phyloP scores from a whole-genome alignment of 345 rosid species.

The Chamaenerion angustifolium region DNA sequence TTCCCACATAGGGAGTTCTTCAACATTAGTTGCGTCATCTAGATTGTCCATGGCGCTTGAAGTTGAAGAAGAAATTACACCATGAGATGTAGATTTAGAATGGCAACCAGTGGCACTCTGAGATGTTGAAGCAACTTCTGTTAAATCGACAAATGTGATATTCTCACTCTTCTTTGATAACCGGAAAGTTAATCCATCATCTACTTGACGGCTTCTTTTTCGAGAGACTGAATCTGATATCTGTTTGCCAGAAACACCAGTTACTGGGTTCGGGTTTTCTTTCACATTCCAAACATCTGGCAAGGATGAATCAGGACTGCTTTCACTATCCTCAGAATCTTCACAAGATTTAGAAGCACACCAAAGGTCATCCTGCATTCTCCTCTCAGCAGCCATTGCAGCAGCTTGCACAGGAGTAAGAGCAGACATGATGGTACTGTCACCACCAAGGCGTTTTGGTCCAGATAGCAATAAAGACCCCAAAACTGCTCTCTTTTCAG shows the following conservation, averaged over 20 bases:
- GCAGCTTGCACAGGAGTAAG: constrained; percentile 90
- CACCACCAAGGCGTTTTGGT: constrained; percentile 76
- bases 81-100: not conserved
- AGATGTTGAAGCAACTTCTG: constrained; percentile 10
- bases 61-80: constrained; percentile 11
- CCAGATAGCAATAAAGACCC: constrained; percentile 58
- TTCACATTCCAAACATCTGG: constrained; percentile 12
- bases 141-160: constrained; percentile 10
- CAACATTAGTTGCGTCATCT: constrained; percentile 11
- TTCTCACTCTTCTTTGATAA: constrained; percentile 10
- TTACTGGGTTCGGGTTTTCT: constrained; percentile 14
- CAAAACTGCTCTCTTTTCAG: constrained; percentile 53
- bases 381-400: constrained; percentile 94
- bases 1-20: constrained; percentile 42
- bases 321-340: constrained; percentile 29
- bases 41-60: constrained; percentile 31
- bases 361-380: constrained; percentile 75
- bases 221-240: constrained; percentile 10
- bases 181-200: constrained; percentile 8
- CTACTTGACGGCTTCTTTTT: constrained; percentile 33
- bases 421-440: constrained; percentile 54
- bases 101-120: not conserved
- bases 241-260: constrained; percentile 9
- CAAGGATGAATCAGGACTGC: constrained; percentile 13
- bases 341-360: constrained; percentile 56